Base-by-base conservation (phyloP, 495 filamentous ascomycete species). In the Daldinia caldariorum region DNA sequence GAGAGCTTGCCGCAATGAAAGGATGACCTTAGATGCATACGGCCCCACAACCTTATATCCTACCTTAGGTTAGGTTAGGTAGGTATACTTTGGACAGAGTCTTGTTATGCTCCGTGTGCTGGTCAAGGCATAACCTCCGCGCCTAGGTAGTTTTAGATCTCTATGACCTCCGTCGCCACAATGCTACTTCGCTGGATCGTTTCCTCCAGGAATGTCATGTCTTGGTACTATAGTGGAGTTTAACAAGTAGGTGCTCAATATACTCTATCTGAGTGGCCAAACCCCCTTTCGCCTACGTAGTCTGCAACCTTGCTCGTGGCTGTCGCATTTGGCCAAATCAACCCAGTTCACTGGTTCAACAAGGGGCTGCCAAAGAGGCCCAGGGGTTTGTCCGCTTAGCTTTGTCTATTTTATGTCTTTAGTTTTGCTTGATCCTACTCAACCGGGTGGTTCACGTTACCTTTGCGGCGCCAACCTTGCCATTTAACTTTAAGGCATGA, bases 111-210 rank as follows among this genome's bases (percentile, higher is more conserved):
- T 35, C 34, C 8, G 26, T 57, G 32, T 59, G 20, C 34, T 69
- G 13, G 53, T 58, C 31, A 31, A 51, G 51, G 58, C 58, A 34
- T 61, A 55, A 55, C 56, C 45, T 61, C 39, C 34, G 20, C 41
- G 31, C 26, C 29, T 45, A 60, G 54, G 35, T 65, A 60, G 54
- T 43, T 65, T 39, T 8, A 63, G 37, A 35, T 63, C 37, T 72
- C 13, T 58, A 58, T 66, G 58, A 62, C 56, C 56, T 45, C 4
- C 22, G 22, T 61, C 41, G 37, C 57, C 61, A 53, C 65, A 67
- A 72, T 72, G 61, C 70, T 72, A 72, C 70, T 67, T 63, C 45
- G 51, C 51, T 72, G 70, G 70, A 72, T 72, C 51, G 70, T 72
- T 72, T 62, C 70, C 60, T 72, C 53, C 47, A 54, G 58, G 70